Base-by-base conservation (phyloP, 495 filamentous ascomycete genomes). In the Penicillium egyptiacum region DNA sequence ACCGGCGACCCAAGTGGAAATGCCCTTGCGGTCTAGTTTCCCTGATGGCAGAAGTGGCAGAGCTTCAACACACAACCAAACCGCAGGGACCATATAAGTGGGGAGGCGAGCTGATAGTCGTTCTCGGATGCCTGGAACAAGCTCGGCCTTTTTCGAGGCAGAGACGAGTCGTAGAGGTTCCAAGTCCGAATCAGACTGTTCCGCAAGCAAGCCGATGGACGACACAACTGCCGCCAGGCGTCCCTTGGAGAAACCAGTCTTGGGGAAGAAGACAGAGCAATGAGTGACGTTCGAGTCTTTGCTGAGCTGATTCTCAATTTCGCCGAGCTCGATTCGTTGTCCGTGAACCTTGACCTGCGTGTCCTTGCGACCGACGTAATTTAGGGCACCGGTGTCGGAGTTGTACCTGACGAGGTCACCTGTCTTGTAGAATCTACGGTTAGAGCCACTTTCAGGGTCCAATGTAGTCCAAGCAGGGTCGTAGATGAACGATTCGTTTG, bases 331-430 rank as follows among this genome's bases (percentile, higher is more conserved):
- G 33, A 89, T 77, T 30, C 86, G 72, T 60, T 89, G 86, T 11
- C 86, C 86, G 39, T 83, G 79, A 17, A 87, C 70, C 67, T 89
- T 89, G n/a, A 86, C 81, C 61, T 87, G 85, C 1, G 81, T 81
- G 56, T 89, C 86, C 52, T 83, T 83, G 28, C 86, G 74, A 42
- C 85, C 85, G 17, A 88, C 69, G 67, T 85, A 87, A 39, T 77
- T 74, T n/a, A 87, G 67, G 10, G 71, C 75, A 10, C 82, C 81
- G 55, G 72, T 64, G 5, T 83, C 82, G n/a, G 82, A 80, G 26
- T 78, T 73, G 55, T 88, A 86, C 26, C 77, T 74, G 8, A 85
- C 85, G 28, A 88, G 61, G 61, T 89, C 86, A 4, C 86, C 85
- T 1, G 85, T 88, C 68, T 86, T 87, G 66, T 90, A 90, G 17